A percentile compares a stretch with the other conserved stretches of the same genome.
These are phyloP conservation scores for Plasmodium relictum DNA, from an alignment of 169 alveolate genomes.

Conservation along the genomic window DNA sequence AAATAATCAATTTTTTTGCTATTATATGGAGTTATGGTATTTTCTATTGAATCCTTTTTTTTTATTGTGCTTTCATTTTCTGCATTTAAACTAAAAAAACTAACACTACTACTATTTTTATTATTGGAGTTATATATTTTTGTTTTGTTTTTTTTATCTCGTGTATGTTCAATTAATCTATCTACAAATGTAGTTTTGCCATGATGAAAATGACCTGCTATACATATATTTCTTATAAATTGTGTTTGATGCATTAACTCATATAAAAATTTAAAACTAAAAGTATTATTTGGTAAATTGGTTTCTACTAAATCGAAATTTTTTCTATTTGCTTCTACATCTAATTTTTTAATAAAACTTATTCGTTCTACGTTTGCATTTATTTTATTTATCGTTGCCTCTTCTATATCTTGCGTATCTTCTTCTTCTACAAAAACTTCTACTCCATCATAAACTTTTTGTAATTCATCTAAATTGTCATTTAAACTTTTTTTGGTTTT, in stretches of 20 bases:
- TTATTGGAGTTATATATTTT: constrained; percentile 52
- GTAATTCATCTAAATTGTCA: constrained; percentile 82
- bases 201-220: constrained; percentile 98
- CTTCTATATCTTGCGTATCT: constrained; percentile 98
- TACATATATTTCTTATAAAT: constrained; percentile 95
- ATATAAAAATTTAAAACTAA: constrained; percentile 94
- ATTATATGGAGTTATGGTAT: constrained; percentile 53
- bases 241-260: constrained; percentile 94
- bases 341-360: constrained; percentile 80
- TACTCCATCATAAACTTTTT: constrained; percentile 81
- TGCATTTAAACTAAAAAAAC: constrained; percentile 21
- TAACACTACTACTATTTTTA: constrained; percentile 56
- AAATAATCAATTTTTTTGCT: constrained; percentile 64
- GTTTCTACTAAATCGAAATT: constrained; percentile 85
- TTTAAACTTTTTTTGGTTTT: constrained; percentile 22
- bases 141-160: constrained; percentile 86
- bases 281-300: constrained; percentile 91
- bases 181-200: constrained; percentile 99
- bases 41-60: constrained; percentile 13
- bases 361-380: constrained; percentile 88
- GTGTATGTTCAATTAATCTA: constrained; percentile 95
- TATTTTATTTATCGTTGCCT: constrained; percentile 97
- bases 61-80: constrained; percentile 46
- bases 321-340: constrained; percentile 84
- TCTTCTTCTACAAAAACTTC: constrained; percentile 95